Conservation (phyloP, 495 filamentous ascomycete genomes). For the Penicillium samsonianum region DNA sequence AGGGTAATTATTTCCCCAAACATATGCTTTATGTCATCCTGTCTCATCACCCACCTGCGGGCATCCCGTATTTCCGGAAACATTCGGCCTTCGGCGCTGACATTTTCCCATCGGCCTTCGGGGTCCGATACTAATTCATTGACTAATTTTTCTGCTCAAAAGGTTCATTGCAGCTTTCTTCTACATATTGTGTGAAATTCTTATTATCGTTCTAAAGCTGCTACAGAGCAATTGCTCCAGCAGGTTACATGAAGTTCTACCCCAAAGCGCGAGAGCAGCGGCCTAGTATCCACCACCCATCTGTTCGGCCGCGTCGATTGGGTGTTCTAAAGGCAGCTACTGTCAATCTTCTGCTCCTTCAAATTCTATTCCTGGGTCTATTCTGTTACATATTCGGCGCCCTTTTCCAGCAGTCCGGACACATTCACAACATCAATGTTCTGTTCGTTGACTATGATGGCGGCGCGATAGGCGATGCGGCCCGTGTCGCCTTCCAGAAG, state of each 20-base stretch:
- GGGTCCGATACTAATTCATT: not conserved
- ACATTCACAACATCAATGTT: constrained; percentile 46
- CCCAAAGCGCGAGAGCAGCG: constrained; percentile 25
- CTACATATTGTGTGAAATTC: not conserved
- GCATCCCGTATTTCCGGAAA: too few relatives aligned
- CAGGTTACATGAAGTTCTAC: constrained; percentile 23
- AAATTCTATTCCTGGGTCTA: constrained; percentile 45
- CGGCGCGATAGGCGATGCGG: constrained; percentile 43
- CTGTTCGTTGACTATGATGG: constrained; percentile 56
- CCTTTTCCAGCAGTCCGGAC: constrained; percentile 40
- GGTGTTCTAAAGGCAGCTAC: constrained; percentile 22
- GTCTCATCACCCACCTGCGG: too few relatives aligned
- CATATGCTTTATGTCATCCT: too few relatives aligned
- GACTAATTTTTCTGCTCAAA: not conserved
- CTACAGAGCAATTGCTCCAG: not conserved
- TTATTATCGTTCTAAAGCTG: not conserved
- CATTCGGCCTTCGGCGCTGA: not conserved
- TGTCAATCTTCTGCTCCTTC: constrained; percentile 26
- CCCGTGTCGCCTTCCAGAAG: constrained; percentile 42
- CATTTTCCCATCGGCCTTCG: not conserved
- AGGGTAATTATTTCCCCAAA: too few relatives aligned
- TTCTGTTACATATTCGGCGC: constrained; percentile 52
- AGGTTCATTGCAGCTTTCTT: not conserved
- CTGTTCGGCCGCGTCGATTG: constrained; percentile 25
- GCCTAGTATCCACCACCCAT: constrained; percentile 26